A percentile compares a stretch with the other conserved stretches of the same genome.
Evolutionary conservation across 164 flowering plant species (phyloP).

Genomic region (Houttuynia cordata): DNA sequence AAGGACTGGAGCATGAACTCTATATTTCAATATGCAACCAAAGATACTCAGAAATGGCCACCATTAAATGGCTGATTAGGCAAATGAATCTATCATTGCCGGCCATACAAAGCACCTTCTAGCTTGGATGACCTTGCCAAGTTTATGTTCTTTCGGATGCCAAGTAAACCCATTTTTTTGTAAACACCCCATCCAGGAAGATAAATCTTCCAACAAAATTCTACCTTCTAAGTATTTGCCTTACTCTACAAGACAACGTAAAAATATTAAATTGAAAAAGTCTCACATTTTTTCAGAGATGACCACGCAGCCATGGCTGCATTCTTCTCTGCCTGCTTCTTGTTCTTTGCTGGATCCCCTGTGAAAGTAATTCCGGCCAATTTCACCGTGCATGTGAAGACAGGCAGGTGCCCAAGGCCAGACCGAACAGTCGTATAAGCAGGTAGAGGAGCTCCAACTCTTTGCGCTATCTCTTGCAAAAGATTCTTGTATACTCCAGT

Average conservation of each 20-base stretch:
- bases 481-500: constrained; percentile 98
- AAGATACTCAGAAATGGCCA: too few relatives aligned
- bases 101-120: too few relatives aligned
- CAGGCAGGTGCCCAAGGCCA: constrained; percentile 88
- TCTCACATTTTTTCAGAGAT: constrained; percentile 76
- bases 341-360: constrained; percentile 93
- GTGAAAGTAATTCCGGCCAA: constrained; percentile 81
- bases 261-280: not conserved
- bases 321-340: constrained; percentile 97
- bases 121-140: too few relatives aligned
- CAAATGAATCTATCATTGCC: too few relatives aligned
- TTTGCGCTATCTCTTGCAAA: constrained; percentile 88
- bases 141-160: too few relatives aligned
- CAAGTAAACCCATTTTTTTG: too few relatives aligned
- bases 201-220: not conserved
- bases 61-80: too few relatives aligned
- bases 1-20: too few relatives aligned
- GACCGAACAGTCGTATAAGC: constrained; percentile 68
- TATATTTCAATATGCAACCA: too few relatives aligned
- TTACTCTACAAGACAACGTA: not conserved
- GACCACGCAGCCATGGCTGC: constrained; percentile 99
- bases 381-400: constrained; percentile 81
- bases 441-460: constrained; percentile 94
- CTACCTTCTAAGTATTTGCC: not conserved
- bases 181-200: too few relatives aligned